Evolutionary conservation across 257 asterid species (phyloP).

Genomic region (Paulownia fortunei): DNA sequence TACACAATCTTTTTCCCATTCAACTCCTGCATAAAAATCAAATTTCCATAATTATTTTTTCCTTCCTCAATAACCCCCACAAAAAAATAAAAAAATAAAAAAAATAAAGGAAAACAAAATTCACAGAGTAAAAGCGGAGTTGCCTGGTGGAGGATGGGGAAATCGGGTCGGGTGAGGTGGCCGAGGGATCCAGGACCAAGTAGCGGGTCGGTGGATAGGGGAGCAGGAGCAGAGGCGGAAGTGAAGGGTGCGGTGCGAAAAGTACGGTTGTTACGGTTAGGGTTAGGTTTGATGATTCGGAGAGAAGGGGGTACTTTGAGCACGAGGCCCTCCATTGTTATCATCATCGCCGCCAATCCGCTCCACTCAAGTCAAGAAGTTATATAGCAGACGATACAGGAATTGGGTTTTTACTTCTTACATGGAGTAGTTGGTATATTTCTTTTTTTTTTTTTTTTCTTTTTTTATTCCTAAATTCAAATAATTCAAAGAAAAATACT

Average conservation of each 20-base stretch:
- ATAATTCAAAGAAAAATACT: too few species aligned
- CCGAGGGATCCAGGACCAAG: constrained; percentile 79
- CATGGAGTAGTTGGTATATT: too few species aligned
- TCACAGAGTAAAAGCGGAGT: neutral
- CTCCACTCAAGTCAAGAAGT: constrained; percentile 2
- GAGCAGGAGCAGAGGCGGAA: constrained; percentile 48
- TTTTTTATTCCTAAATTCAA: too few species aligned
- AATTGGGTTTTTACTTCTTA: too few species aligned
- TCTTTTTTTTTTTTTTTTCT: too few species aligned
- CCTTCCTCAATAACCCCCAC: neutral
- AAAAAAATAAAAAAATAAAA: neutral
- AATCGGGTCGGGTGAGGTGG: constrained; percentile 71
- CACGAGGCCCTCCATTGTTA: constrained; percentile 63
- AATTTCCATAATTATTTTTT: neutral
- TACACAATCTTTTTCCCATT: constrained; percentile 88
- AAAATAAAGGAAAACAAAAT: neutral
- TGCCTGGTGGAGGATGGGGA: constrained; percentile 95
- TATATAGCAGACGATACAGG: too few species aligned
- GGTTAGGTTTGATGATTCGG: constrained; percentile 42
- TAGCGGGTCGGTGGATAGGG: constrained; percentile 45
- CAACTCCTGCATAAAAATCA: constrained; percentile 65
- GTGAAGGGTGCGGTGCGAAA: constrained; percentile 51
- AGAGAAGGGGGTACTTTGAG: constrained; percentile 64
- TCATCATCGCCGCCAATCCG: constrained; percentile 38
- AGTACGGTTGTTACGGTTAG: constrained; percentile 36